Percentiles rank a stretch among this genome's conserved stretches.
Conservation (phyloP, 208 protist species). For the Trypanosoma boissoni region DNA sequence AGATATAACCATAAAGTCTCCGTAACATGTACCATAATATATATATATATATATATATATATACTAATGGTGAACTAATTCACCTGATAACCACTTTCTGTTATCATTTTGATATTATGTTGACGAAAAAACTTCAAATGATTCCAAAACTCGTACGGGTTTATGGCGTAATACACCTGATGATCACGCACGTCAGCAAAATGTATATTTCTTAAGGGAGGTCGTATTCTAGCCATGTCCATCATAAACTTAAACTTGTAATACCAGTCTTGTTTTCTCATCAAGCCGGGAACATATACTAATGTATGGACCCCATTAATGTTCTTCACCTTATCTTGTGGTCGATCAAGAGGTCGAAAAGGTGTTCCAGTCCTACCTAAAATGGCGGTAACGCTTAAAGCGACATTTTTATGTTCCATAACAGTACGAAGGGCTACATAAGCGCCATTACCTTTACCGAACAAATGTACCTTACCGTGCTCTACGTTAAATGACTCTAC, state of each 20-base stretch:
- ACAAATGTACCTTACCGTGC: conserved; percentile 73
- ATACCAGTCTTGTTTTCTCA: conserved; percentile 83
- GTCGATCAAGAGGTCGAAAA: conserved; percentile 64
- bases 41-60: too few species aligned
- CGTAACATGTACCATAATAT: too few species aligned
- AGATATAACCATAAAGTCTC: background rate
- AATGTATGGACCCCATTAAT: conserved; percentile 79
- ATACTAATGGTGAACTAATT: background rate
- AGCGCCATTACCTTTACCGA: conserved; percentile 81
- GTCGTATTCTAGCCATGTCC: conserved; percentile 72
- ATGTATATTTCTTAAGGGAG: conserved; percentile 74
- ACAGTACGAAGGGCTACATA: conserved; percentile 77
- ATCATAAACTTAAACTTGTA: conserved; percentile 92
- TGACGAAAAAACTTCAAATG: conserved; percentile 85
- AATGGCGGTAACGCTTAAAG: conserved; percentile 73
- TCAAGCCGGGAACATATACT: conserved; percentile 76
- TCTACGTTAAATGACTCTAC: conserved; percentile 70
- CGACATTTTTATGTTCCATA: conserved; percentile 72
- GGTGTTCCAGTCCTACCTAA: conserved; percentile 69
- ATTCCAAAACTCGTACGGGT: conserved; percentile 89
- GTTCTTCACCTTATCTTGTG: conserved; percentile 77
- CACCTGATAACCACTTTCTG: conserved; percentile 47
- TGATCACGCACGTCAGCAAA: conserved; percentile 87
- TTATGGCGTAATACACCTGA: conserved; percentile 88
- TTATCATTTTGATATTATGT: conserved; percentile 83